These are phyloP conservation scores for Cladorrhinum sp. DNA, from an alignment of 2,329 filamentous ascomycete genomes.

Conservation along the genomic window DNA sequence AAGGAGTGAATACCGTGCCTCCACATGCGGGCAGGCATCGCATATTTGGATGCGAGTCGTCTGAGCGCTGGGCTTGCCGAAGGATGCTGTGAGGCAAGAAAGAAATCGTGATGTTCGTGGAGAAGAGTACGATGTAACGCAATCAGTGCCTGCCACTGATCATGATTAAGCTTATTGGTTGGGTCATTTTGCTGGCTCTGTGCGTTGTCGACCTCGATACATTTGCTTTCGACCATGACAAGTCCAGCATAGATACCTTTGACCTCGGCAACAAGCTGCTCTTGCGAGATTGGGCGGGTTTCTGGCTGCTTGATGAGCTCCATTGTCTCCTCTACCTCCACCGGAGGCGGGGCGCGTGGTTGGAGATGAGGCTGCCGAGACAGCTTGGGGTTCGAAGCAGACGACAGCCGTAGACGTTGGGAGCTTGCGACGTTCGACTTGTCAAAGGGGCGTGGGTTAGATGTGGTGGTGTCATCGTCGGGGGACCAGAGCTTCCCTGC, in stretches of 20 bases:
- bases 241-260: conserved; percentile 81
- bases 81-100: conserved; percentile 83
- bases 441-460: conserved; percentile 17
- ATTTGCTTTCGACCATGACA: conserved; percentile 83
- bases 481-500: conserved; percentile 22
- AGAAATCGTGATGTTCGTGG: conserved; percentile 82
- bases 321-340: conserved; percentile 18
- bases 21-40: conserved; percentile 95
- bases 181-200: conserved; percentile 47
- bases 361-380: conserved; percentile 1
- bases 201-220: conserved; percentile 75
- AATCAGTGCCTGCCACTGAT: conserved; percentile 84
- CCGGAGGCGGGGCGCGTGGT: background rate
- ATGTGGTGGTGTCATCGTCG: conserved; percentile 14
- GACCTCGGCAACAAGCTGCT: conserved; percentile 77
- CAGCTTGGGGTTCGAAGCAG: conserved; percentile 13
- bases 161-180: conserved; percentile 49
- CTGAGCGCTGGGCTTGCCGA: conserved; percentile 67
- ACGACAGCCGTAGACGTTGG: conserved; percentile 17
- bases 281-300: conserved; percentile 68
- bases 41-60: conserved; percentile 73
- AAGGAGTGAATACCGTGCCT: conserved; percentile 86
- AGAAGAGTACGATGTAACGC: conserved; percentile 76
- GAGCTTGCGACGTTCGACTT: conserved; percentile 24
- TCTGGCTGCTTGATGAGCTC: conserved; percentile 50